phyloP scores from a whole-genome alignment of 2,329 filamentous ascomycete genomes.

The Didymella lethalis region DNA sequence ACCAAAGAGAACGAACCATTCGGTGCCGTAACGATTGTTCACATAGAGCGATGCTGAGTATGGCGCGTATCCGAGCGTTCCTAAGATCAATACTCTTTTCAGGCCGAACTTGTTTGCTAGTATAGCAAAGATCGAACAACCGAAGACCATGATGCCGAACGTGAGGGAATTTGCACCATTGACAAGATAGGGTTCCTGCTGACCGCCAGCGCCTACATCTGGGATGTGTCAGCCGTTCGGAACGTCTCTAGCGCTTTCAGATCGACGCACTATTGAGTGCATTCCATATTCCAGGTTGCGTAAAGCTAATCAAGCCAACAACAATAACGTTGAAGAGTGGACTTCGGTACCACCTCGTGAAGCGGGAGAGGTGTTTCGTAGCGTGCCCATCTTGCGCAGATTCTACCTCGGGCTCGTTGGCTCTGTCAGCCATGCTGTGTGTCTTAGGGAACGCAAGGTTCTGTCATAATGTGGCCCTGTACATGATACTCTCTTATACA shows the following conservation, averaged over 20 bases:
- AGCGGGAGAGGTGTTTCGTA: not conserved
- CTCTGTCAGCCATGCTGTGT: not conserved
- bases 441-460: not conserved
- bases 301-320: not conserved
- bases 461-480: not conserved
- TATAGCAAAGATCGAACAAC: not conserved
- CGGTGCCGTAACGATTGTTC: not conserved
- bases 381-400: not conserved
- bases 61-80: not conserved
- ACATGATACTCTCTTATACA: not conserved
- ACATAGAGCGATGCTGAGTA: not conserved
- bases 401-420: not conserved
- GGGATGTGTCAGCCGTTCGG: not conserved
- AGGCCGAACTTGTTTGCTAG: not conserved
- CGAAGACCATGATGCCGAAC: not conserved
- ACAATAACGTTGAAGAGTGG: not conserved
- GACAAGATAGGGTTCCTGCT: not conserved
- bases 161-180: not conserved
- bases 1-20: slow-evolving; percentile 47
- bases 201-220: not conserved
- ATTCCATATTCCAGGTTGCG: not conserved
- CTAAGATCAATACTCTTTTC: not conserved
- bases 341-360: not conserved
- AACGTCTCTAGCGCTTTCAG: not conserved
- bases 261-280: not conserved